These are phyloP conservation scores for Salpingoeca rosetta DNA, from an alignment of 78 protist species.

Conservation along the genomic window DNA sequence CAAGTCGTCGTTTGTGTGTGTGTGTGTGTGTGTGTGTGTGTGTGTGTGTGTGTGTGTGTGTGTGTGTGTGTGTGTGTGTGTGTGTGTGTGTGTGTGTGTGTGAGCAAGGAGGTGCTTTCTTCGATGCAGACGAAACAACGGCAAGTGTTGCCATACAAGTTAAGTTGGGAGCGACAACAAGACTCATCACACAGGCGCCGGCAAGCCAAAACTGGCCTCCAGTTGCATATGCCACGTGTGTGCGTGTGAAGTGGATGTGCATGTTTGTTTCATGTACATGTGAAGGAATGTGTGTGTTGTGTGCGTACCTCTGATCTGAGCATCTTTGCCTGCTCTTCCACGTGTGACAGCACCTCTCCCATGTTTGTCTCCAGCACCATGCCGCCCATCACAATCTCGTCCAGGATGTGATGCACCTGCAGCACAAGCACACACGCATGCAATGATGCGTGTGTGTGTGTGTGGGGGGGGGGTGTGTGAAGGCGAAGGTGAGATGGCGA, in stretches of 20 bases:
- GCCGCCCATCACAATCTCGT: conserved; percentile 94
- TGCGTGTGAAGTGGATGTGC: too few species aligned
- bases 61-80: too few species aligned
- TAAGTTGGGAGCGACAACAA: too few species aligned
- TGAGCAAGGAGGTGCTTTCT: background rate
- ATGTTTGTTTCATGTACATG: too few species aligned
- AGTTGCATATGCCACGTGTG: too few species aligned
- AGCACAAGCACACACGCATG: background rate
- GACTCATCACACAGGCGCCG: too few species aligned
- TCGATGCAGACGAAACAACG: background rate
- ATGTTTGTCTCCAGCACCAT: conserved; percentile 80
- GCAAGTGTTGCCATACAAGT: background rate
- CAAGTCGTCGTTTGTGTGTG: too few species aligned
- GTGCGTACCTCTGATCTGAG: background rate
- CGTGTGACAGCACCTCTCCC: background rate
- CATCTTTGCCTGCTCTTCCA: background rate
- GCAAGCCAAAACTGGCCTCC: too few species aligned
- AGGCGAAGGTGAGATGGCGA: background rate
- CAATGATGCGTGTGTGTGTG: background rate
- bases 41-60: too few species aligned
- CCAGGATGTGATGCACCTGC: conserved; percentile 70
- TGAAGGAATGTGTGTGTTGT: too few species aligned
- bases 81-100: too few species aligned
- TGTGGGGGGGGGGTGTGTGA: background rate
- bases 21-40: too few species aligned